phyloP scores from a whole-genome alignment of 2,329 filamentous ascomycete genomes.

The Dichotomopilus funicola region DNA sequence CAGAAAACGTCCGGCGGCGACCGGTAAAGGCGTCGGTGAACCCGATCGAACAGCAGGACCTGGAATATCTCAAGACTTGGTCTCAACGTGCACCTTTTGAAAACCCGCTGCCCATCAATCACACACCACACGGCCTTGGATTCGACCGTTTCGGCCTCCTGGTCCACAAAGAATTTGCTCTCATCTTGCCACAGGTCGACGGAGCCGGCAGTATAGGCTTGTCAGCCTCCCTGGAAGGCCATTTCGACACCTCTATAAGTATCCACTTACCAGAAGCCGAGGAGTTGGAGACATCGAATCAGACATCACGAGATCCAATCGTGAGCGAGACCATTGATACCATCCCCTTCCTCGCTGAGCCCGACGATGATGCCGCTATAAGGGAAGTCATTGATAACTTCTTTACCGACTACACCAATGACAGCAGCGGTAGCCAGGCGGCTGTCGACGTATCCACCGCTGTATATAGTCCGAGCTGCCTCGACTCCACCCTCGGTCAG shows the following conservation, averaged over 20 bases:
- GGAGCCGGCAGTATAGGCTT: not conserved
- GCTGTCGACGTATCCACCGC: not conserved
- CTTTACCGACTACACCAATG: not conserved
- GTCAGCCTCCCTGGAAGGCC: not conserved
- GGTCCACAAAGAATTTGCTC: not conserved
- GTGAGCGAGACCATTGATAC: too few species aligned
- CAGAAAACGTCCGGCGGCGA: not conserved
- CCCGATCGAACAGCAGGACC: not conserved
- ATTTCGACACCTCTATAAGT: not conserved
- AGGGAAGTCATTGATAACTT: not conserved
- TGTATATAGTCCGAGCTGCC: not conserved
- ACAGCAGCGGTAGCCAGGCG: not conserved
- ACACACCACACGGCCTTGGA: not conserved
- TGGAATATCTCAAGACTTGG: not conserved
- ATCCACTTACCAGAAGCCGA: not conserved
- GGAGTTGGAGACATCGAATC: not conserved
- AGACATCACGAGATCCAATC: too few species aligned
- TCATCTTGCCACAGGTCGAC: not conserved
- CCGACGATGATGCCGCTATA: not conserved
- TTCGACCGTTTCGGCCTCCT: not conserved
- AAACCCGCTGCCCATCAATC: not conserved
- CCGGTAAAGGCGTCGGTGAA: not conserved
- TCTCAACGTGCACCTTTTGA: not conserved
- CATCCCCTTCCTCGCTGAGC: too few species aligned
- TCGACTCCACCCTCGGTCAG: not conserved